Evolutionary conservation across 208 protist species (phyloP).

Genomic region (Porcisia hertigi): DNA sequence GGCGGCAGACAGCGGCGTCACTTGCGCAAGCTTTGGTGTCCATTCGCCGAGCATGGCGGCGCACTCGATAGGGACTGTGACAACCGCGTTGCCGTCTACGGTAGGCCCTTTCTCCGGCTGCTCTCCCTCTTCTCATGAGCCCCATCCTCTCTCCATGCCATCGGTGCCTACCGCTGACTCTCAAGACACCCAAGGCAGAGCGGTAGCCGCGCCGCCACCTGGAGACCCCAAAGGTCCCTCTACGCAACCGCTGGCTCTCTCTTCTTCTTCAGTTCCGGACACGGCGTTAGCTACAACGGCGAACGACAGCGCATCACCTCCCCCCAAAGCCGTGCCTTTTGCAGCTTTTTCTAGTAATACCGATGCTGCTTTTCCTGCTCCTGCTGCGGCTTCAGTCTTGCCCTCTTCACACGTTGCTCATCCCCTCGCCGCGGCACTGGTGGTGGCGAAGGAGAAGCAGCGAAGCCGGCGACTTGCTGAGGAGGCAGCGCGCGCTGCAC

Average conservation of each 20-base stretch:
- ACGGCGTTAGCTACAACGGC: not conserved
- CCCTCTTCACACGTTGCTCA: not conserved
- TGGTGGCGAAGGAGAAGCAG: constrained; percentile 27
- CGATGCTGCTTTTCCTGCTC: not conserved
- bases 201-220: not conserved
- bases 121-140: not conserved
- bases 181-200: not conserved
- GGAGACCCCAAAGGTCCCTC: not conserved
- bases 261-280: not conserved
- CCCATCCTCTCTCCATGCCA: not conserved
- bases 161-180: not conserved
- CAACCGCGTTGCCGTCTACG: not conserved
- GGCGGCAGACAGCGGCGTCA: not conserved
- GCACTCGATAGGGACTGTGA: not conserved
- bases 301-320: not conserved
- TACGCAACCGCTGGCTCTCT: not conserved
- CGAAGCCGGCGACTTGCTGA: constrained; percentile 16
- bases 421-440: constrained; percentile 13
- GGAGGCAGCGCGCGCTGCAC: constrained; percentile 3
- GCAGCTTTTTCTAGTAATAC: too few species aligned
- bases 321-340: not conserved
- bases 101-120: not conserved
- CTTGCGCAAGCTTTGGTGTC: not conserved
- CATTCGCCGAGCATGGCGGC: constrained; percentile 1
- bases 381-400: not conserved